Evolutionary conservation across 106 monocot species (phyloP), one percentile per base, ranked within the genome.

Genomic region (Platanthera guangdongensis): DNA sequence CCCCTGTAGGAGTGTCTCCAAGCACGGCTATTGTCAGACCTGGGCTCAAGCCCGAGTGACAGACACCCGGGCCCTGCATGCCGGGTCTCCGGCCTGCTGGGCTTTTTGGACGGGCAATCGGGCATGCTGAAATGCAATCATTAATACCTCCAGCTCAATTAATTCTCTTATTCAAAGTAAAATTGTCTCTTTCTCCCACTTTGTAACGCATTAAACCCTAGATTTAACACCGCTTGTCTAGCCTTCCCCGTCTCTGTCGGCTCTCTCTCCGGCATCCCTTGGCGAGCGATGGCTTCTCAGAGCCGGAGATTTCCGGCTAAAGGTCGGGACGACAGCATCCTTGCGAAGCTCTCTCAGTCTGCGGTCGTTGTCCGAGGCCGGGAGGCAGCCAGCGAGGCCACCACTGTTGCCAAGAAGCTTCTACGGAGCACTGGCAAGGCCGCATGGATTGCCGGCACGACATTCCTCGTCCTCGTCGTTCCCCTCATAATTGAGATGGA

Each of bases 401-500:
- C 82, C 28, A 77, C 73, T 51, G 89, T 89, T 14, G 91, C 82
- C 51, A 78, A 89, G 82, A 87, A 87, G 82, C 89, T 91, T 54
- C 79, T 87, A 7, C 74, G 87, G 82, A 94, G 91, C 84, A 91
- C 91, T 10, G 94, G 91, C 25, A 77, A 75, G 18, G 94, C 94
- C 5, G 94, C 94, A 3, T 94, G 94, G 94, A 86, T 91, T 54
- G 89, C 89, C 8, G 94, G 94, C 2, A 94, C 94, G 49, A 91
- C 94, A 9, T 91, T 91, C 82, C 85, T 94, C 28, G 45, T 94
- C 50, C 89, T 94, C 18, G 87, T 83, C 7, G 85, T 94, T 25
- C 94, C 94, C 25, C 89, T 94, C 59, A 89, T 94, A 52, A 84
- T 91, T 68, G 91, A 84, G 85, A 91, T 89, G 94, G 91, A 91